Evolutionary conservation across 1,284 basidiomycete species (phyloP), one percentile per base, ranked within the genome.

Genomic region (Leccinum solheimii): DNA sequence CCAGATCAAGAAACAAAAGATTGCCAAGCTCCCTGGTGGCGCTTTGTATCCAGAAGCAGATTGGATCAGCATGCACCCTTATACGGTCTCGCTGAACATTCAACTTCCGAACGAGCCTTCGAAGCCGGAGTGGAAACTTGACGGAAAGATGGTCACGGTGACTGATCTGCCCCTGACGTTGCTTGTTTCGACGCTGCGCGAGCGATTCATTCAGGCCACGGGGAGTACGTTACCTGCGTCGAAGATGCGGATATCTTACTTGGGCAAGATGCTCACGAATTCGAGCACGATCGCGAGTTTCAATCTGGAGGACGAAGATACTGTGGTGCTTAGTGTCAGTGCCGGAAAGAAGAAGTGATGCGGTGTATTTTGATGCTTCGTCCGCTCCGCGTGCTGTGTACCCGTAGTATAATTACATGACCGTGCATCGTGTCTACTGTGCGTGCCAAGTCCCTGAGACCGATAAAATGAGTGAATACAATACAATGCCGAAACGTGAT

Each of bases 51-150:
- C 91, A 5, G 94, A 94, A 70, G 81, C 86, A 60, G 92, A 95
- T 73, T 97, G 95, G 95, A 86, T 94, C 68, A 82, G 81, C 55
- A 86, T 93, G 81, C 94, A 97, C 75, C 92, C 94, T 38, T 88
- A 95, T 67, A 90, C 95, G 9, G 92, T 97, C 69, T 87, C 89
- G 11, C 80, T 98, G 32, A 81, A 83, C 45, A 82, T 97, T 5
- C 92, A 95, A 73, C 80, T 98, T 61, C 94, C 95, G 1, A 80
- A 78, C 57, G 89, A 95, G 70, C 76, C 87, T 1, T 86, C 88
- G 40, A 93, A 91, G 75, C 88, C 94, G 0, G 94, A 96, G 76
- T 96, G 91, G 92, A 94, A 95, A 71, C 82, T 97, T 60, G 87
- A 97, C 69, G 95, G 95, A 0, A 81, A 80, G 56, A 78, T 87